Base-by-base conservation (phyloP, 768 basidiomycete species). In the Rhodotorula kratochvilovae region DNA sequence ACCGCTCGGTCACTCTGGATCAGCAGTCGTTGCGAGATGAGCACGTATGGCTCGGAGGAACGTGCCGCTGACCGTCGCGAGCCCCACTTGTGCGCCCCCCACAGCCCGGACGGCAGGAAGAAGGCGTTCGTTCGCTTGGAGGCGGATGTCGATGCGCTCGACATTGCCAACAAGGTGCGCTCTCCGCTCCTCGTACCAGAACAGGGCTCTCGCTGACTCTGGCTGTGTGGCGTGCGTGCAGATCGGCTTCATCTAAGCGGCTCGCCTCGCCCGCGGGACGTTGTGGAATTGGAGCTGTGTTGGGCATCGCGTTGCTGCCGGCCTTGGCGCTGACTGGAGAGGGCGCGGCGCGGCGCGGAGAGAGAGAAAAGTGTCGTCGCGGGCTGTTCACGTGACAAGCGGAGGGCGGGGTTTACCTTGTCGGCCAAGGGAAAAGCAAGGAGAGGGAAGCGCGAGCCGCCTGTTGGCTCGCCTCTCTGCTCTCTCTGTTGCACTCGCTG, bases 81-180 rank as follows among this genome's bases (percentile, higher is more conserved):
- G 25, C 48, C 8, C 31, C 46, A 0, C 55, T 1, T 11, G 31
- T 31, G 13, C 31, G 31, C 54, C 1, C 33, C 21, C 6, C 21
- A 33, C 54, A 93, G 91, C 81, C 96, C 95, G 63, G 96, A 98
- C 79, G 95, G 95, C 62, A 92, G 89, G 88, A 99, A 99, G 86
- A 98, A 98, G 89, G 96, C 96, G 54, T 99, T 96, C 81, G 94
- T 97, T 56, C 88, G 94, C 61, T 84, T 98, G 62, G 70, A 71
- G 61, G 70, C 70, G 21, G 70, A 71, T 43, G 70, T 71, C 56
- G 70, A 71, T 33, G 70, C 70, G n/a, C 66, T 71, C 61, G 70
- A 71, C 66, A 62, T 71, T 71, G 70, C 70, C 70, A 71, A 71
- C 70, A 71, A 71, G 70, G 70, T 71, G 51, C 65, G 64, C n/a